A percentile compares a stretch with the other conserved stretches of the same genome.
Conservation (phyloP, 306 rosid species). For the Lathyrus oleraceus region DNA sequence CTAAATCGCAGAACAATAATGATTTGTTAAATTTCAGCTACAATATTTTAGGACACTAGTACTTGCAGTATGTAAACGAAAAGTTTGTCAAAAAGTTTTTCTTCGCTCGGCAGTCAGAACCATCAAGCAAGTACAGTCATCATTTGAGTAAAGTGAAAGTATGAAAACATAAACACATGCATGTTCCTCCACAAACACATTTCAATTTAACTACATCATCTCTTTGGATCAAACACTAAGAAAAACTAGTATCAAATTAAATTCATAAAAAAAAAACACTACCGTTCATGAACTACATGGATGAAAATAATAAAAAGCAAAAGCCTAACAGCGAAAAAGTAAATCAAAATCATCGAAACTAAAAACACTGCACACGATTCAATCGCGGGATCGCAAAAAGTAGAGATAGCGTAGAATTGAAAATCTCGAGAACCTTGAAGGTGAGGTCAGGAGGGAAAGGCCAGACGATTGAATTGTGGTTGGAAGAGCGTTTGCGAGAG, state of each 20-base stretch:
- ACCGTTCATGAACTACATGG: not conserved
- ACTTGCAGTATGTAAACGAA: not conserved
- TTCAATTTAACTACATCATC: not conserved
- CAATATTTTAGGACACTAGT: not conserved
- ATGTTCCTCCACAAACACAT: not conserved
- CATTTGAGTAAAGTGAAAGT: not conserved
- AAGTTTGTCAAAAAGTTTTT: not conserved
- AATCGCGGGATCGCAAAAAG: not conserved
- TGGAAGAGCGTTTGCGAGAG: constrained; percentile 74
- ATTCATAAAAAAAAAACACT: not conserved
- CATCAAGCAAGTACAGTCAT: not conserved
- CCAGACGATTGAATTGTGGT: constrained; percentile 80
- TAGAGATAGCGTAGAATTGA: not conserved
- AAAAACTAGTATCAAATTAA: constrained; percentile 8
- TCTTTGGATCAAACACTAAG: not conserved
- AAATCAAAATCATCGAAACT: not conserved
- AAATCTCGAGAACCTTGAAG: constrained; percentile 50
- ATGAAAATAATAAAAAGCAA: constrained; percentile 7
- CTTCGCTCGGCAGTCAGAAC: constrained; percentile 13
- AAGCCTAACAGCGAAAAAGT: not conserved
- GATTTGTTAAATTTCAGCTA: not conserved
- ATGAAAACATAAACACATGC: not conserved
- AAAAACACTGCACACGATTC: not conserved
- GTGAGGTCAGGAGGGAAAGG: constrained; percentile 94
- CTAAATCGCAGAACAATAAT: not conserved